Base-by-base conservation (phyloP, 2,329 filamentous ascomycete genomes). In the Tolypocladium inflatum region DNA sequence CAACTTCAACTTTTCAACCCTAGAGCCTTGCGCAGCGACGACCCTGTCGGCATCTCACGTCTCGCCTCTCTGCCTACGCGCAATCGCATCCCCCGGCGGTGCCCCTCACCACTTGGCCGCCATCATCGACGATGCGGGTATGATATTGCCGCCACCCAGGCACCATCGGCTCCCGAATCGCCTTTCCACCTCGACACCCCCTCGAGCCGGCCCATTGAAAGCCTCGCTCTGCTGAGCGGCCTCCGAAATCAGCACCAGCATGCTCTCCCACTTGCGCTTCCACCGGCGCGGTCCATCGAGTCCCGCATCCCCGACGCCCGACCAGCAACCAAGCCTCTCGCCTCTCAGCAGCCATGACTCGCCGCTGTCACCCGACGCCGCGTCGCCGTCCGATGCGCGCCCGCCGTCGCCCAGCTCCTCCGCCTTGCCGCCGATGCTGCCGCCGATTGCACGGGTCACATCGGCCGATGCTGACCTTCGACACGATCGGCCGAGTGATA, bases 231-330 rank as follows among this genome's bases (percentile, higher is more conserved):
- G 48, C 48, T 21, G 48, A 19, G 19, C 48, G 10, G 48, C 30
- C 30, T 10, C 30, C 30, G 30, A 13, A 21, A 13, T 4, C 19
- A 37, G 30, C 19, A 10, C 6, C 30, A 52, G 33, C 61, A 81
- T 81, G 79, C 73, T 81, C 56, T 80, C 78, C 63, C 77, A 80
- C 70, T 74, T 84, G 54, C 80, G 81, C 65, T 83, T 84, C 70
- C 81, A 84, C 65, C 79, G 81, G 64, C 79, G 81, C 65, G 80
- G 75, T 54, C 76, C 77, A 63, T 83, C 81, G 57, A 81, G 78
- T 71, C 81, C 81, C 60, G 74, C 77, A 30, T 83, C 81, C 39
- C 80, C 82, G 6, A 67, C 75, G 33, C 74, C 76, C 56, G 80
- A 83, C 58, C 77, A 76, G 58, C 67, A 74, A 43, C 78, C 48